phyloP scores from a whole-genome alignment of 2,329 filamentous ascomycete genomes.

The Pseudocercospora cruenta region DNA sequence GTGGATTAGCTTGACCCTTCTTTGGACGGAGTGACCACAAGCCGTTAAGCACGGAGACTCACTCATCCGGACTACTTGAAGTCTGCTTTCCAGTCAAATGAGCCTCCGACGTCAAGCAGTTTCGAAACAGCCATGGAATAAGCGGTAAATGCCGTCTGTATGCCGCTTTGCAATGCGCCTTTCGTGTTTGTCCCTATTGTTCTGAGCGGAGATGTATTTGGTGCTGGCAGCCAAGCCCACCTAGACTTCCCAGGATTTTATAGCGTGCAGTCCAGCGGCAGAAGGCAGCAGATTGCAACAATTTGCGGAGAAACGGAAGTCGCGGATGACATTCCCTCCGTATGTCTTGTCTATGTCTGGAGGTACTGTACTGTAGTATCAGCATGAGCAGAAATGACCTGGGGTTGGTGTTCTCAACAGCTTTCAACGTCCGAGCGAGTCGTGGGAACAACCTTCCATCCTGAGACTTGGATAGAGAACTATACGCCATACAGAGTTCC shows the following conservation, averaged over 20 bases:
- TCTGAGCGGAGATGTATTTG: not conserved
- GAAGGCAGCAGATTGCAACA: not conserved
- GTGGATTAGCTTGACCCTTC: constrained; percentile 1
- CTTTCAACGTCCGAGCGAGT: not conserved
- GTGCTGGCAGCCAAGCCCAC: not conserved
- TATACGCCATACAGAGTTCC: not conserved
- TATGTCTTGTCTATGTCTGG: not conserved
- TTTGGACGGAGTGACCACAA: not conserved
- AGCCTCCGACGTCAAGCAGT: constrained; percentile 2
- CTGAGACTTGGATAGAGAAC: not conserved
- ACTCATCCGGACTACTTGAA: not conserved
- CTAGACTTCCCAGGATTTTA: not conserved
- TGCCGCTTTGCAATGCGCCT: not conserved
- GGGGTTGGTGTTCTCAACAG: not conserved
- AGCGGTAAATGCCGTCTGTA: not conserved
- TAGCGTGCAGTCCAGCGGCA: not conserved
- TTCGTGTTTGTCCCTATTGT: not conserved
- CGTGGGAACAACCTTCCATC: not conserved
- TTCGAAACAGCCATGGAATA: not conserved
- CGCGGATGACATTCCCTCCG: not conserved
- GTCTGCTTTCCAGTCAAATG: constrained; percentile 2
- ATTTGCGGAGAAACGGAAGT: not conserved
- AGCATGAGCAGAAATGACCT: not conserved
- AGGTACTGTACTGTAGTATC: not conserved
- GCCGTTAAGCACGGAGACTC: not conserved